These are phyloP conservation scores for Fusarium sp. DNA, from an alignment of 2,329 filamentous ascomycete species.

Conservation along the genomic window DNA sequence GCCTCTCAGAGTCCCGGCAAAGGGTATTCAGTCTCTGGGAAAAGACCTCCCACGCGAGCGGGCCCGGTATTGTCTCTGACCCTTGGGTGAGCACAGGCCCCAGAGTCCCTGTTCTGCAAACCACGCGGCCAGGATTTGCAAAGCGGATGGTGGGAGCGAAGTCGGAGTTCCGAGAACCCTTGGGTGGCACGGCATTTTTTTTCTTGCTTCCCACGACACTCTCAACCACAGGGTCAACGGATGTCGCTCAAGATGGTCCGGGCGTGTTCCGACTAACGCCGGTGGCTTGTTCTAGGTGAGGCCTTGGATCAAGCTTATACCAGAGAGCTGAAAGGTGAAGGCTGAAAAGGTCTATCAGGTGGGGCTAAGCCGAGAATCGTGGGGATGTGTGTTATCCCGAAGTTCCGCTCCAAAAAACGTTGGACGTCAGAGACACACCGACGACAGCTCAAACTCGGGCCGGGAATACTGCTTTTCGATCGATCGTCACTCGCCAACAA, in stretches of 20 bases:
- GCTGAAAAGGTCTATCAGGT: constrained; percentile 17
- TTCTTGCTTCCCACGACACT: constrained; percentile 21
- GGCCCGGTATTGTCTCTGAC: neutral
- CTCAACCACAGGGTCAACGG: constrained; percentile 14
- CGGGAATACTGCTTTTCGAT: neutral
- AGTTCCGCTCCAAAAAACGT: constrained; percentile 11
- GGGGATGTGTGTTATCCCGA: constrained; percentile 21
- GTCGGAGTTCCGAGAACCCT: constrained; percentile 35
- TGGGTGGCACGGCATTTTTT: constrained; percentile 24
- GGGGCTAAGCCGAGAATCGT: constrained; percentile 19
- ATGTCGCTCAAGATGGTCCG: constrained; percentile 25
- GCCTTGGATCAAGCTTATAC: constrained; percentile 9
- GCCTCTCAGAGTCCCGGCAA: constrained; percentile 21
- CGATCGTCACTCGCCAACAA: constrained; percentile 2
- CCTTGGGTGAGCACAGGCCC: constrained; percentile 1
- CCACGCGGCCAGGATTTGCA: constrained; percentile 21
- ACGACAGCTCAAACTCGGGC: constrained; percentile 1
- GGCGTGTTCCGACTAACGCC: constrained; percentile 36
- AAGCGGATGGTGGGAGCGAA: constrained; percentile 33
- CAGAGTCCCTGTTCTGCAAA: constrained; percentile 12
- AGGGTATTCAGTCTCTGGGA: neutral
- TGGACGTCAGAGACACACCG: neutral
- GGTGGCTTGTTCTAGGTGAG: constrained; percentile 24
- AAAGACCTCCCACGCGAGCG: constrained; percentile 14
- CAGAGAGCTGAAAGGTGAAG: constrained; percentile 6